Evolutionary conservation across 2,329 filamentous ascomycete genomes (phyloP).

Genomic region (Colletotrichum brevisporum): DNA sequence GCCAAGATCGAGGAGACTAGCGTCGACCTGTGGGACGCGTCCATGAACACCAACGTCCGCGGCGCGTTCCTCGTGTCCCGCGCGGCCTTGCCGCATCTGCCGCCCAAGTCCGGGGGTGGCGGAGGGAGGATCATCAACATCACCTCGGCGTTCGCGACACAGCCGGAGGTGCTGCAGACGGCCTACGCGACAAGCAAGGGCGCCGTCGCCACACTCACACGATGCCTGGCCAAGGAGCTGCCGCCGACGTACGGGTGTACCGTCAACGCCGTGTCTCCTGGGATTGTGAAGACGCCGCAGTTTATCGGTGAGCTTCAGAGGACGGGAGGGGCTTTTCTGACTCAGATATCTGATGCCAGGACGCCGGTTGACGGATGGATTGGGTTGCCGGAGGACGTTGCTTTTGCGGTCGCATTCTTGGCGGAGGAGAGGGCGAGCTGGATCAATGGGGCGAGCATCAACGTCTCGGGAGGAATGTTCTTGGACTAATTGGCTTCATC

Average conservation of each 20-base stretch:
- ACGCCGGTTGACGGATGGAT: conserved; percentile 59
- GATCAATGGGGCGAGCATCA: conserved; percentile 58
- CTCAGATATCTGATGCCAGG: conserved; percentile 56
- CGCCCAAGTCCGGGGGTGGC: conserved; percentile 35
- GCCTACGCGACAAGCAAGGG: conserved; percentile 65
- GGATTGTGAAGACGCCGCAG: conserved; percentile 58
- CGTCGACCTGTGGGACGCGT: conserved; percentile 53
- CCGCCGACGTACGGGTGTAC: conserved; percentile 61
- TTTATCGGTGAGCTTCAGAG: conserved; percentile 51
- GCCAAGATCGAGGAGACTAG: conserved; percentile 54
- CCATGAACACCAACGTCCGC: conserved; percentile 58
- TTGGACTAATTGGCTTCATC: not conserved
- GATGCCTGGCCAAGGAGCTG: conserved; percentile 59
- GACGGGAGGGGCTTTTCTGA: conserved; percentile 52
- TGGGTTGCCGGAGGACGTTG: conserved; percentile 61
- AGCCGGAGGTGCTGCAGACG: conserved; percentile 54
- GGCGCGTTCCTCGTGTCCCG: conserved; percentile 59
- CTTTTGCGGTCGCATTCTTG: conserved; percentile 60
- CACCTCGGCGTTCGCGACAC: conserved; percentile 52
- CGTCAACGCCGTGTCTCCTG: conserved; percentile 60
- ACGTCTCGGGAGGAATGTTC: conserved; percentile 47
- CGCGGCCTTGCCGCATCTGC: conserved; percentile 54
- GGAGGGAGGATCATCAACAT: conserved; percentile 61
- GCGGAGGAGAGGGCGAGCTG: conserved; percentile 60
- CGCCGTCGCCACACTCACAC: conserved; percentile 63